These are phyloP conservation scores for Apiospora phragmitis DNA, from an alignment of 2,329 filamentous ascomycete species.

Conservation along the genomic window DNA sequence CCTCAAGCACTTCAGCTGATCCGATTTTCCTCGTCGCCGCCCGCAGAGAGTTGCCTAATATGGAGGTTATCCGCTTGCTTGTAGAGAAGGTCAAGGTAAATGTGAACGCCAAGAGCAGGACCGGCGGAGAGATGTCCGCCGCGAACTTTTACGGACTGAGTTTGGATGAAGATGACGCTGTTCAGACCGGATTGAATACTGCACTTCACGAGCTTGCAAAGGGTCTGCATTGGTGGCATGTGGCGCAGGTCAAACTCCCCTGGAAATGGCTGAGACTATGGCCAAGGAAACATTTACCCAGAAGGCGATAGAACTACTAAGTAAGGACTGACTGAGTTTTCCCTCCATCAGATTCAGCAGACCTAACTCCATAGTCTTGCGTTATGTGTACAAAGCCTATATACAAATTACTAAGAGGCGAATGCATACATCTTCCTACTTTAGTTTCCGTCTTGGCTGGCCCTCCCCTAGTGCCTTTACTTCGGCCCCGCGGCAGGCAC, in stretches of 20 bases:
- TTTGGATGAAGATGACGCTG: background rate
- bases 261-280: background rate
- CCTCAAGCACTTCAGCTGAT: no score
- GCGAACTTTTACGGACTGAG: background rate
- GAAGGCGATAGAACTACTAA: no score
- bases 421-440: no score
- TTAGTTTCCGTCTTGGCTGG: no score
- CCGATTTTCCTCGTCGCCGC: background rate
- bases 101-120: background rate
- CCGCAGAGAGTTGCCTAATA: background rate
- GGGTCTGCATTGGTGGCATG: background rate
- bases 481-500: no score
- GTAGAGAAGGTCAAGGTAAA: background rate
- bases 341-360: no score
- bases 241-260: background rate
- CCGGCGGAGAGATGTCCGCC: background rate
- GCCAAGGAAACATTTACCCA: no score
- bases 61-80: background rate
- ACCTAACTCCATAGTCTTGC: no score
- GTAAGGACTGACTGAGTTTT: no score
- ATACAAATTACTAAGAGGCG: no score
- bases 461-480: no score
- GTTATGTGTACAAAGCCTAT: no score
- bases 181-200: background rate
- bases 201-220: slow-evolving; percentile 6